Evolutionary conservation across 805 yeast genomes (phyloP).

Genomic region (Schwanniomyces polymorphus): DNA sequence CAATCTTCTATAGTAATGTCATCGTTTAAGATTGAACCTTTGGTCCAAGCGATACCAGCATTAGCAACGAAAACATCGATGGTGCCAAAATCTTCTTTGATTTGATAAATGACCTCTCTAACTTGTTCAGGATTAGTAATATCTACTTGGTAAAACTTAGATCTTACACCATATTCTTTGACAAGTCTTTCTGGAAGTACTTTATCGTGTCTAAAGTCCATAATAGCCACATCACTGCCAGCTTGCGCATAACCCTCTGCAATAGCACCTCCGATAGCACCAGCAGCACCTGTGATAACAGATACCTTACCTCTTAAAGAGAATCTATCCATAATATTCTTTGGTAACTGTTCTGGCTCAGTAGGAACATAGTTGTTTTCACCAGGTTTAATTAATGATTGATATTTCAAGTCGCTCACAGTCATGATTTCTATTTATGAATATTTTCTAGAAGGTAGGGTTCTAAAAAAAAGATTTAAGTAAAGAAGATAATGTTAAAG

Average conservation of each 20-base stretch:
- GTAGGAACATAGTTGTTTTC: constrained; percentile 45
- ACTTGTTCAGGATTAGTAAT: constrained; percentile 53
- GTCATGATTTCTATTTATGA: neutral
- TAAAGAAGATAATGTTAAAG: no score
- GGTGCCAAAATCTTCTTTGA: constrained; percentile 69
- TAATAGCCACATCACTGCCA: constrained; percentile 70
- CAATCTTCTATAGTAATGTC: constrained; percentile 31
- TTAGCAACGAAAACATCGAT: constrained; percentile 86
- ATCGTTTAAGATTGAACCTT: constrained; percentile 49
- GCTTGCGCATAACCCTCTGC: constrained; percentile 86
- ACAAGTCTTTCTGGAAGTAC: constrained; percentile 60
- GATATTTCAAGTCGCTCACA: constrained; percentile 7
- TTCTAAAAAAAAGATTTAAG: no score
- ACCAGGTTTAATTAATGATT: constrained; percentile 23
- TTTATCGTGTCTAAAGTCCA: constrained; percentile 54
- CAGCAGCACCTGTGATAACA: constrained; percentile 77
- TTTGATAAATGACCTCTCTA: constrained; percentile 47
- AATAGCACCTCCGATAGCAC: constrained; percentile 80
- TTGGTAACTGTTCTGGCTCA: constrained; percentile 52
- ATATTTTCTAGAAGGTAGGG: no score
- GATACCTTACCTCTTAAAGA: constrained; percentile 82
- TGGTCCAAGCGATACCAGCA: constrained; percentile 85
- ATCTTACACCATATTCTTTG: constrained; percentile 58
- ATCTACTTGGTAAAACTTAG: constrained; percentile 64
- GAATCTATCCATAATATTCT: constrained; percentile 64